Base-by-base conservation (phyloP, 805 yeast species). In the Priceomyces fermenticarens region DNA sequence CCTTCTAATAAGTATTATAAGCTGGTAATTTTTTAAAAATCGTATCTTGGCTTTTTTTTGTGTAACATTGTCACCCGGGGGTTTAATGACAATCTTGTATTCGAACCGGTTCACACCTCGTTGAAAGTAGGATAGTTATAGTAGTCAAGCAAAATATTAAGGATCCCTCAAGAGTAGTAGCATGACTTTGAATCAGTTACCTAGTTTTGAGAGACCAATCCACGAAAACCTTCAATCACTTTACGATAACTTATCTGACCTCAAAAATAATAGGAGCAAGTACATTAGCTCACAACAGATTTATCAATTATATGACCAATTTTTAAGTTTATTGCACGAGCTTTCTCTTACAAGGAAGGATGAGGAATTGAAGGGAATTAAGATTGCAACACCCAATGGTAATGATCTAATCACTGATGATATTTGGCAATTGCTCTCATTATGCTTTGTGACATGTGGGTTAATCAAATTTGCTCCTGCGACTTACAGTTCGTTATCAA, bases 391-490 rank as follows among this genome's bases (percentile, higher is more conserved):
- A 45, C 78, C 79, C 36, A 76, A 74, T 46, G 59, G 63, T 45
- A 88, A 86, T 11, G 97, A 90, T 55, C 70, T 79, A 8, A 73
- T 86, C 9, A 71, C 88, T 32, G 97, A 90, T 60, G 97, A 90
- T 54, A 87, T 86, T 15, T 88, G 91, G 73, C 97, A 91, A 61
- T 66, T 93, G 36, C 66, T 91, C 34, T 85, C 96, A 10, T 72
- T 93, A 38, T 85, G 93, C 49, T 88, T 90, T 62, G 78, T 91
- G 55, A 88, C 98, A 2, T 93, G 95, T 44, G 99, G 99, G 2
- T 70, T 88, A 52, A 85, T 85, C 35, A 83, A 88, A 51, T 77
- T 88, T 28, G 96, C 97, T 1, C 96, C 98, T 1, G 96, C 97
- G 3, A 87, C 96, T 1, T 93, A 86, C 63, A 91, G 96, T 4